Evolutionary conservation across 2,329 filamentous ascomycete genomes (phyloP), one percentile per base, ranked within the genome.

Genomic region (Colletotrichum nymphaeae): DNA sequence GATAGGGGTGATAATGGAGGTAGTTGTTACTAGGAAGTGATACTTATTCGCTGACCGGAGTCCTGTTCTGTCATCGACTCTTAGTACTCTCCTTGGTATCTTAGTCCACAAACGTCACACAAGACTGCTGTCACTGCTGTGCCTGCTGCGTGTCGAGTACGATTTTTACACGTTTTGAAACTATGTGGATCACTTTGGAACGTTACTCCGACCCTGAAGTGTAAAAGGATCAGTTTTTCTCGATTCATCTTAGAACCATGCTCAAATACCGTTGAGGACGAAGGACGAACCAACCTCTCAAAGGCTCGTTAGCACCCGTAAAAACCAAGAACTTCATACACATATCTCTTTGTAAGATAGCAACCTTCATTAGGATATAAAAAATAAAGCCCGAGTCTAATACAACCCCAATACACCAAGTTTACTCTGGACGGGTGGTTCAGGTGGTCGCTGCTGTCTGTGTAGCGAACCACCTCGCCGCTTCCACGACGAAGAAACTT

Each of bases 1-100:
- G 28, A 8, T 6, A 8, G 28, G 6, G 28, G 28, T 30, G 1
- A 35, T 35, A 12, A 35, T 2, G 4, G 32, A 35, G 4, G 11
- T 12, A 35, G 32, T 12, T 0, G 0, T 12, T 12, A 11, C 5
- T 35, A 12, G 11, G 11, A 12, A 4, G 32, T 12, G 3, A 24
- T 16, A 11, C 24, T 53, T 63, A 16, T 57, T 57, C 32, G 12
- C 8, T 58, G 5, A 9, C 42, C 35, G 24, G 37, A 53, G 7
- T 5, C 16, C 6, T 19, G 5, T 42, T 42, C 5, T 19, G 6
- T 42, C 16, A 3, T 2, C 16, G 14, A 42, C 37, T 62, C 35
- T 63, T 55, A 42, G 64, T 72, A 64, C 58, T 59, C 53, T 72
- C 53, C 30, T 2, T 69, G 11, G 11, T 5, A n/a, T 19, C 35